Conservation (phyloP, 768 basidiomycete genomes). For the Russula vinacea region DNA sequence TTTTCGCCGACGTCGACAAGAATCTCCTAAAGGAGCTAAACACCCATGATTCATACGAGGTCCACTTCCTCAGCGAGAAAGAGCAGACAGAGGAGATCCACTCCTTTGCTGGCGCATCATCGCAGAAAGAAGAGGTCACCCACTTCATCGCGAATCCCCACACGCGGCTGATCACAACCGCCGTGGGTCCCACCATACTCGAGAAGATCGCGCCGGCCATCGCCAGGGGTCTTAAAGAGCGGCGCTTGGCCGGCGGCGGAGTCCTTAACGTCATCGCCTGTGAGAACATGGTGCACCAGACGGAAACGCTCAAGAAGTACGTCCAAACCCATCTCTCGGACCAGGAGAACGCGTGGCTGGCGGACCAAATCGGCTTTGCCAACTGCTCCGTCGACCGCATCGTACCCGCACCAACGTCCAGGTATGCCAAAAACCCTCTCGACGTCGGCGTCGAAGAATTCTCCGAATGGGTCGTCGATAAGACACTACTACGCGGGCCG, state of each 20-base stretch:
- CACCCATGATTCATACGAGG: constrained; percentile 34
- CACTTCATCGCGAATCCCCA: constrained; percentile 31
- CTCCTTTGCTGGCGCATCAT: constrained; percentile 31
- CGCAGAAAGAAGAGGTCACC: constrained; percentile 25
- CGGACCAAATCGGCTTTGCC: constrained; percentile 40
- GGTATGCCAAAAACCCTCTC: constrained; percentile 32
- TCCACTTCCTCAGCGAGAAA: constrained; percentile 37
- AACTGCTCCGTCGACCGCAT: constrained; percentile 46
- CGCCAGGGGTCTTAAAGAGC: constrained; percentile 37
- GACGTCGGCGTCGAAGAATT: constrained; percentile 44
- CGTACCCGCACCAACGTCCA: constrained; percentile 29
- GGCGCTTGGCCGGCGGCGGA: constrained; percentile 31
- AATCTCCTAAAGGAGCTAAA: constrained; percentile 37
- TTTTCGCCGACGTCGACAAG: constrained; percentile 40
- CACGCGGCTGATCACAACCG: constrained; percentile 39
- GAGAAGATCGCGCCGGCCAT: constrained; percentile 38
- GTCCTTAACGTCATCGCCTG: constrained; percentile 41
- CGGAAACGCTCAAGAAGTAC: constrained; percentile 35
- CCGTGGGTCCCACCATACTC: constrained; percentile 39
- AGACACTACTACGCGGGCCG: constrained; percentile 33
- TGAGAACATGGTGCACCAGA: constrained; percentile 43
- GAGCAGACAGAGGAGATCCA: constrained; percentile 26
- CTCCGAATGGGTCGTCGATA: constrained; percentile 43
- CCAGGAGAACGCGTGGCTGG: constrained; percentile 35
- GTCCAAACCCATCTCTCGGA: constrained; percentile 35